A percentile compares a stretch with the other conserved stretches of the same genome.
Evolutionary conservation across 345 rosid species (phyloP).

Genomic region (Fremontodendron californicum): DNA sequence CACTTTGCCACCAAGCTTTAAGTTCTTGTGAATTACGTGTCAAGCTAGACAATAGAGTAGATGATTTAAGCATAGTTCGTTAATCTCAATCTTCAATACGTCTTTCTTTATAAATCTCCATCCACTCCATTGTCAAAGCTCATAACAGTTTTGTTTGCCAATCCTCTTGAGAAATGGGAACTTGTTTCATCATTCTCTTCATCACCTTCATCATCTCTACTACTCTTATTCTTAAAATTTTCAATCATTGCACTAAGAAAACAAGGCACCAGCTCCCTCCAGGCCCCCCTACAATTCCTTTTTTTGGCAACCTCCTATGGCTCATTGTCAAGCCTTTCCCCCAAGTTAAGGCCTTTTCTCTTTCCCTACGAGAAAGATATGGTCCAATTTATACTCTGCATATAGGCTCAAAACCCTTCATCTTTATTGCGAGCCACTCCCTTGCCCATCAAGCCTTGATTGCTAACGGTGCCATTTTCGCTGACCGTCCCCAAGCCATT

Average conservation of each 20-base stretch:
- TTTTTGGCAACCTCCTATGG: conserved; percentile 34
- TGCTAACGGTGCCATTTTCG: conserved; percentile 23
- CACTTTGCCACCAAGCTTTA: no score
- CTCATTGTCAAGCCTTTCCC: conserved; percentile 18
- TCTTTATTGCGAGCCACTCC: conserved; percentile 21
- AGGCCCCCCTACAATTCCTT: conserved; percentile 20
- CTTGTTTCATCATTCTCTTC: background rate
- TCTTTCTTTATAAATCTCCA: background rate
- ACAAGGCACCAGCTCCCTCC: conserved; percentile 22
- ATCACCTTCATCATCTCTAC: background rate
- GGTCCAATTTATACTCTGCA: conserved; percentile 30
- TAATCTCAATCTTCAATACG: no score
- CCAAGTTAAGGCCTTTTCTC: conserved; percentile 13
- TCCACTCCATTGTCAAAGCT: background rate
- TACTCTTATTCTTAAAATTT: background rate
- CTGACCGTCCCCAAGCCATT: conserved; percentile 23
- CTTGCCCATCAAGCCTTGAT: conserved; percentile 29
- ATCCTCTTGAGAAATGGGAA: background rate
- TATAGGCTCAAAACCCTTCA: conserved; percentile 22
- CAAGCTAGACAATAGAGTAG: no score
- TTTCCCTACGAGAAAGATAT: conserved; percentile 8
- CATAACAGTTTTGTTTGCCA: background rate
- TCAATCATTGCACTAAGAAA: background rate
- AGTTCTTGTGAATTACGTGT: no score
- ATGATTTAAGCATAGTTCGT: no score